Evolutionary conservation across 2,329 filamentous ascomycete species (phyloP).

Genomic region (Diaporthe ilicicola): DNA sequence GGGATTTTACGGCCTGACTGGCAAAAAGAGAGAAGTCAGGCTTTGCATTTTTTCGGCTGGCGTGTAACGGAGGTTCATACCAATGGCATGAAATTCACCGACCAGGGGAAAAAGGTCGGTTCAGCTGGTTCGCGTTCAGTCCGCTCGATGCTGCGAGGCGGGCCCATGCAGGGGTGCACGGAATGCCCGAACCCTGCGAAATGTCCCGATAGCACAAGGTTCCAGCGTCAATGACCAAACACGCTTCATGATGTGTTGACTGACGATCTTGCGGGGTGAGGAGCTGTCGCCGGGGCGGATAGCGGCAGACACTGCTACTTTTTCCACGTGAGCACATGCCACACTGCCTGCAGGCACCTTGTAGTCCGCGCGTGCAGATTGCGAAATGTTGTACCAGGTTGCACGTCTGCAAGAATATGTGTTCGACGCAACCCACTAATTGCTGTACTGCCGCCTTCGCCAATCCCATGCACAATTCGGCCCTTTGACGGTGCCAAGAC

Average conservation of each 20-base stretch:
- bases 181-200: neutral
- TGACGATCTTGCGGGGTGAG: neutral
- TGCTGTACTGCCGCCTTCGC: neutral
- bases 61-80: slow-evolving; percentile 46
- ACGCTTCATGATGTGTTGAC: slow-evolving; percentile 1
- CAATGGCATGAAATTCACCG: slow-evolving; percentile 43
- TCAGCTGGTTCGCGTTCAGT: slow-evolving; percentile 16
- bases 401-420: neutral
- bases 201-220: slow-evolving; percentile 17
- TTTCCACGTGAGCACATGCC: neutral
- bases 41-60: slow-evolving; percentile 43
- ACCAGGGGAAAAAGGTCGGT: slow-evolving; percentile 28
- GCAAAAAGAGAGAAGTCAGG: slow-evolving; percentile 31
- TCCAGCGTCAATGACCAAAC: slow-evolving; percentile 22
- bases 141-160: neutral
- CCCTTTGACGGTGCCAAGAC: neutral
- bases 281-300: neutral
- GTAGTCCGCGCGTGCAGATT: neutral
- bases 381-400: neutral
- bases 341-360: neutral
- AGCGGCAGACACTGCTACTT: neutral
- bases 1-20: slow-evolving; percentile 38
- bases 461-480: no score
- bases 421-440: neutral
- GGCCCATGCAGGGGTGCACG: neutral